Base-by-base conservation (phyloP, 225 moss, liverwort and hornwort genomes). In the Pseudisothecium myosuroides region DNA sequence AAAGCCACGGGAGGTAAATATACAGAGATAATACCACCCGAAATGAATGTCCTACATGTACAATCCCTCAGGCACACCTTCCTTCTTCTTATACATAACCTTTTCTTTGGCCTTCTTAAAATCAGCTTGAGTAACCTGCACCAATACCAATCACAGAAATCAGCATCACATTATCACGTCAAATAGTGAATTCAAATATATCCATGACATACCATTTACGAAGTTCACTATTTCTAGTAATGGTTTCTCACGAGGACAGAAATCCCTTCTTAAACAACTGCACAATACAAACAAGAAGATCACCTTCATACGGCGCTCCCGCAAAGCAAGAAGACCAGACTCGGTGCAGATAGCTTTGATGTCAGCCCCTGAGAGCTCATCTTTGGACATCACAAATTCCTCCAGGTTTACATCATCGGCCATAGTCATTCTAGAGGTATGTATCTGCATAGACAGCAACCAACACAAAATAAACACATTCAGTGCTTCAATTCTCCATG, bases 21-120 rank as follows among this genome's bases (percentile, higher is more conserved):
- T 81, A 88, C 87, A 84, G 81, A 86, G 79, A 78, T 73, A 91
- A 80, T 63, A 84, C 90, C 86, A 90, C 90, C 92, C 83, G 78
- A 52, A 89, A 50, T 45, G 65, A 91, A 89, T 79, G 88, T 80
- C 77, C 90, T 97, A 99, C 99, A 99, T 99, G 90, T 99, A 99
- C 81, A 99, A 90, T 79, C 99, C 99, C 88, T 99, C 99, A 15
- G 99, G 99, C 72, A 99, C 99, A 66, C 99, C 97, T 94, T 99
- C 97, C 94, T 97, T 99, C 94, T 99, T 99, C 95, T 99, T 99
- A 61, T 99, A 99, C 99, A 99, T 99, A 65, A 99, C 99, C 89
- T 99, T 99, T 88, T 99, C 99, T 92, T 99, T 99, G 24, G 97
- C 99, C 89, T 99, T 99, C 87, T 97, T 96, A 84, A 97, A 99